Percentiles rank a stretch among this genome's conserved stretches.
phyloP scores from a whole-genome alignment of 2,329 filamentous ascomycete genomes.

The Epicoccum nigrum region DNA sequence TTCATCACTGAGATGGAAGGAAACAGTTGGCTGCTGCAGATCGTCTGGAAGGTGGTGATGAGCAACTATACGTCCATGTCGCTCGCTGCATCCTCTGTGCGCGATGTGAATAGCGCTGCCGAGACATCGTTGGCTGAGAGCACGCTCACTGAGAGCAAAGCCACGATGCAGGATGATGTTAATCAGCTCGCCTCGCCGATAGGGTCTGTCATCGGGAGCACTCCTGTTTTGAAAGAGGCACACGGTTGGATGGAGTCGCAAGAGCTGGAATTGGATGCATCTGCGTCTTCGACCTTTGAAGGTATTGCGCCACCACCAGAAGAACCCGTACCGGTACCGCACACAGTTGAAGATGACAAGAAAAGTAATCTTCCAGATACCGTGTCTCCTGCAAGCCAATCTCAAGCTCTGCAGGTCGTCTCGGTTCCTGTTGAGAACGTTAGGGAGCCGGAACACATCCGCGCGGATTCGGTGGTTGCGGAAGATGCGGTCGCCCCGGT shows the following conservation, averaged over 20 bases:
- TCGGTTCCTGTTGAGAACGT: neutral
- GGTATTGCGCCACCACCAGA: no score
- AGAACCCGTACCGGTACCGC: neutral
- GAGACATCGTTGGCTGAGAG: conserved; percentile 8
- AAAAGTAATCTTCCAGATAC: conserved; percentile 10
- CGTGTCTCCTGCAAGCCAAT: neutral
- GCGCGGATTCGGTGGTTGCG: conserved; percentile 2
- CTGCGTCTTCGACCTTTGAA: neutral
- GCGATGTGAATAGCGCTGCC: neutral
- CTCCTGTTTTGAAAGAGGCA: neutral
- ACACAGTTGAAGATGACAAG: neutral
- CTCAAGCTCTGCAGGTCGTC: neutral
- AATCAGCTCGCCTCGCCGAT: conserved; percentile 9
- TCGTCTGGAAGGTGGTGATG: conserved; percentile 39
- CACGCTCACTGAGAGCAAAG: conserved; percentile 10
- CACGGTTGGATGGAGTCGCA: neutral
- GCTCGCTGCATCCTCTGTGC: neutral
- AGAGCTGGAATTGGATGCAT: neutral
- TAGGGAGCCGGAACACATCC: neutral
- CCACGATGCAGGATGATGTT: neutral
- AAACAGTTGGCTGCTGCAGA: conserved; percentile 32
- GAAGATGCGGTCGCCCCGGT: neutral
- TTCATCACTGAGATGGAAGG: conserved; percentile 37
- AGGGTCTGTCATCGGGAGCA: conserved; percentile 1
- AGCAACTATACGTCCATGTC: conserved; percentile 20